Conservation (phyloP, 139 green algal species). For the Marvania coccoides region DNA sequence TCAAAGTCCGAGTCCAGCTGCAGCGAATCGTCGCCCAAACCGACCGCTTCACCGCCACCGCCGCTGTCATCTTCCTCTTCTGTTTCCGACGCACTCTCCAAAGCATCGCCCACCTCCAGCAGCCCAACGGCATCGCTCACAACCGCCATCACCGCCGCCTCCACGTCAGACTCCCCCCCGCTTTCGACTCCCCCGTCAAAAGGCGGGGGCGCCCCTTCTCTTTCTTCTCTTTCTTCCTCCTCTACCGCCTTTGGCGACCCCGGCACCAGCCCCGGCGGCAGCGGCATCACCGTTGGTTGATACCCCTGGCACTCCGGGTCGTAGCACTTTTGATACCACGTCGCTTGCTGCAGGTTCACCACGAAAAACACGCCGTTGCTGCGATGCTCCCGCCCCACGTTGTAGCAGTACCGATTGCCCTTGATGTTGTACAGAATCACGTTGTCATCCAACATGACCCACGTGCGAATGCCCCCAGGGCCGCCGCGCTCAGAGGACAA, state of each 20-base stretch:
- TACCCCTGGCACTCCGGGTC: too few relatives aligned
- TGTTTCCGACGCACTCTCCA: not conserved
- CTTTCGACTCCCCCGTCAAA: not conserved
- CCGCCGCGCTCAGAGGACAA: not conserved
- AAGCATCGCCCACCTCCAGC: too few relatives aligned
- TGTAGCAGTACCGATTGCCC: conserved; percentile 32
- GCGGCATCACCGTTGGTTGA: conserved; percentile 30
- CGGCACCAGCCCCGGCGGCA: conserved; percentile 12
- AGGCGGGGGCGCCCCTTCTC: not conserved
- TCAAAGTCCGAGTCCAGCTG: too few relatives aligned
- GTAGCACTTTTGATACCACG: conserved; percentile 55
- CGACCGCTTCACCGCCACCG: not conserved
- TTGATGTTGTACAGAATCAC: not conserved
- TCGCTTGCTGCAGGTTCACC: conserved; percentile 22
- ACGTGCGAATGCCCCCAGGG: not conserved
- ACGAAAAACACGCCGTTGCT: conserved; percentile 60
- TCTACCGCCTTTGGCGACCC: not conserved
- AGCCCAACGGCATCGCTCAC: not conserved
- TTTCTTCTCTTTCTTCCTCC: not conserved
- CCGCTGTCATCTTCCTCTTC: not conserved
- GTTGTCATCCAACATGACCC: not conserved
- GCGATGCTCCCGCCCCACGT: conserved; percentile 49
- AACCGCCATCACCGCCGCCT: not conserved
- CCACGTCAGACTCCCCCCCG: not conserved
- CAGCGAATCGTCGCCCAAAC: too few relatives aligned